phyloP scores from a whole-genome alignment of 1,139 yeast genomes.

The Hansenula lynferdii region DNA sequence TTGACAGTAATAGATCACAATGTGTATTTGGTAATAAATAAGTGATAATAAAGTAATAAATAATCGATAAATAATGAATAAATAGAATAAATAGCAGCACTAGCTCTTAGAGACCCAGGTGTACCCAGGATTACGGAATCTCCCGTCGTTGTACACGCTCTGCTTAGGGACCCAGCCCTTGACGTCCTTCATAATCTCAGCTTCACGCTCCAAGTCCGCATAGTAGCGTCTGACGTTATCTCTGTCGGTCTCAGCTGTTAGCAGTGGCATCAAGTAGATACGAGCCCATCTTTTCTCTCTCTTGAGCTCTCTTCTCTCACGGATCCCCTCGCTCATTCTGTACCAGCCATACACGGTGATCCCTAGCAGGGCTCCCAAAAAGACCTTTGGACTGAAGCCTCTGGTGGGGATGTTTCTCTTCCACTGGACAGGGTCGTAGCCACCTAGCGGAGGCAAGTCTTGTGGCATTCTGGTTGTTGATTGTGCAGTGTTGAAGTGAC shows the following conservation, averaged over 20 bases:
- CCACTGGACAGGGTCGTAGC: conserved; percentile 88
- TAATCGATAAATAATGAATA: conserved; percentile 7
- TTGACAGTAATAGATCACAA: not conserved
- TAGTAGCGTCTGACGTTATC: conserved; percentile 68
- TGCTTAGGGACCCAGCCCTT: conserved; percentile 53
- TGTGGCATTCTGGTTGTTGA: conserved; percentile 31
- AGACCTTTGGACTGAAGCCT: conserved; percentile 76
- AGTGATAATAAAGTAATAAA: conserved; percentile 6
- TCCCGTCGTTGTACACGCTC: conserved; percentile 39
- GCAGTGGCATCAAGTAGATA: conserved; percentile 65
- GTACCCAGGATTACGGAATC: conserved; percentile 14
- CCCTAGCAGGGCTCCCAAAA: conserved; percentile 60
- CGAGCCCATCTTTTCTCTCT: conserved; percentile 81
- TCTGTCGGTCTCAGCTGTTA: conserved; percentile 81
- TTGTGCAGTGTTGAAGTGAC: not conserved
- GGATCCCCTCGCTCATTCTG: conserved; percentile 59
- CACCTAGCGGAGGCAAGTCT: conserved; percentile 86
- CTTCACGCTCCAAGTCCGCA: conserved; percentile 68
- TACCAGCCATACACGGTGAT: conserved; percentile 72
- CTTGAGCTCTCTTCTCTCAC: conserved; percentile 71
- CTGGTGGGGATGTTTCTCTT: conserved; percentile 81
- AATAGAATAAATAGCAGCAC: conserved; percentile 3
- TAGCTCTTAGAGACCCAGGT: conserved; percentile 12
- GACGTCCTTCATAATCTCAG: conserved; percentile 52
- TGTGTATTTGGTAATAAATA: not conserved